Conservation (phyloP, 345 rosid species). For the Adansonia digitata region DNA sequence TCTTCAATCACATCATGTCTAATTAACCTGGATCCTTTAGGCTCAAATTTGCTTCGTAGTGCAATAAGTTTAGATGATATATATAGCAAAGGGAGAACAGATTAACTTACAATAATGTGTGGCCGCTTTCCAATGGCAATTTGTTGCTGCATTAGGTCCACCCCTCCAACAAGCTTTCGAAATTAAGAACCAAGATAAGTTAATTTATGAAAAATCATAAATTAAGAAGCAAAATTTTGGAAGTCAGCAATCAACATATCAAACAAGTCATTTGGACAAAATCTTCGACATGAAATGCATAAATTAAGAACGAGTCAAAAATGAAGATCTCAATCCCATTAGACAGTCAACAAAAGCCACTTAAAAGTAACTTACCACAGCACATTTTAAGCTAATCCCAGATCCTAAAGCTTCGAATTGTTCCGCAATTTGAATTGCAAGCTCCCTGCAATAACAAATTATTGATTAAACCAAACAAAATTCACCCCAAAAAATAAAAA, state of each 20-base stretch:
- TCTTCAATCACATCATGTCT: not conserved
- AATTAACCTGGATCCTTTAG: not conserved
- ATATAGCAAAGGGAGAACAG: not conserved
- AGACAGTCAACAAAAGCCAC: not conserved
- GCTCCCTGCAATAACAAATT: slow-evolving; percentile 47
- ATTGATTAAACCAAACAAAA: not conserved
- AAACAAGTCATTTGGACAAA: not conserved
- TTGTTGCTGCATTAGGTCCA: slow-evolving; percentile 81
- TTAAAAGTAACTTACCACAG: slow-evolving; percentile 48
- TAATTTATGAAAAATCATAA: not conserved
- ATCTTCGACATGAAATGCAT: not conserved
- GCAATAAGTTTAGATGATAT: not conserved
- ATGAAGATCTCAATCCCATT: not conserved
- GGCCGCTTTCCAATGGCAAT: slow-evolving; percentile 76
- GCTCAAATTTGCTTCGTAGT: not conserved
- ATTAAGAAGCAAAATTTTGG: not conserved
- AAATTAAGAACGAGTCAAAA: not conserved
- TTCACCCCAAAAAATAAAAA: not conserved
- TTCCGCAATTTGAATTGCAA: slow-evolving; percentile 94
- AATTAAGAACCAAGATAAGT: not conserved
- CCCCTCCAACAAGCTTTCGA: slow-evolving; percentile 89
- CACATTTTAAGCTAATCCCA: slow-evolving; percentile 71
- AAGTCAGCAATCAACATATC: not conserved
- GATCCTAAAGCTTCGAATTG: slow-evolving; percentile 92
- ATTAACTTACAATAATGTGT: slow-evolving; percentile 60